Evolutionary conservation across 768 basidiomycete genomes (phyloP).

Genomic region (Guyanaporus albipodus): DNA sequence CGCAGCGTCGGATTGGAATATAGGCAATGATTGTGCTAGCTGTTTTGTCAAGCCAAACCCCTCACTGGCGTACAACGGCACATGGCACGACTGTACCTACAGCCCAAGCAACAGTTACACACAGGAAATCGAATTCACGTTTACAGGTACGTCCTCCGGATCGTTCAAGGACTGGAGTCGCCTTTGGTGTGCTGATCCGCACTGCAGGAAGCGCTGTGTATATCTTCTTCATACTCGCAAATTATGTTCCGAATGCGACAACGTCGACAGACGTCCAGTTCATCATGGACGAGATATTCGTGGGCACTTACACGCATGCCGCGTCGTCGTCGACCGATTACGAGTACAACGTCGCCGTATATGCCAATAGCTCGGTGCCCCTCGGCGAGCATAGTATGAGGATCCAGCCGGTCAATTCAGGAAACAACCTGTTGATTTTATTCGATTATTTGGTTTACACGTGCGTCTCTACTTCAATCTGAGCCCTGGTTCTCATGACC

Average conservation of each 20-base stretch:
- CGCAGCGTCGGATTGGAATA: neutral
- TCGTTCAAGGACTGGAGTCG: too few species aligned
- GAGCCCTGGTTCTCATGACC: constrained; percentile 5
- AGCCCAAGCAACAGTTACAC: neutral
- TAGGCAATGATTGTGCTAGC: neutral
- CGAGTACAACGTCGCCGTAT: constrained; percentile 16
- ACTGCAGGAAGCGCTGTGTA: constrained; percentile 17
- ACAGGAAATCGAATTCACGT: neutral
- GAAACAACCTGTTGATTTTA: constrained; percentile 2
- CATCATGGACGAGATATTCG: neutral
- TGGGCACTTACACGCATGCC: neutral
- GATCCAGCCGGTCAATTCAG: constrained; percentile 2
- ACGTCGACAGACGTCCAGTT: constrained; percentile 7
- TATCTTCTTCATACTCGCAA: constrained; percentile 17
- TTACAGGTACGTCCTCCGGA: neutral
- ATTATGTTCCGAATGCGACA: accelerated
- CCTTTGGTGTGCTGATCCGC: too few species aligned
- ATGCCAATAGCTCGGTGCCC: constrained; percentile 3
- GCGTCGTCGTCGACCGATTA: neutral
- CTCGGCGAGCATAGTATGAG: constrained; percentile 7
- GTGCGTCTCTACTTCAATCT: neutral
- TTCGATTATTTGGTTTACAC: constrained; percentile 21
- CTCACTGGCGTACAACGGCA: neutral
- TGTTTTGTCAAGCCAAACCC: neutral
- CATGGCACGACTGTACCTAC: neutral